A percentile compares a stretch with the other conserved stretches of the same genome.
These are phyloP conservation scores for Typha latifolia DNA, from an alignment of 176 grass and related monocot species.

Conservation along the genomic window DNA sequence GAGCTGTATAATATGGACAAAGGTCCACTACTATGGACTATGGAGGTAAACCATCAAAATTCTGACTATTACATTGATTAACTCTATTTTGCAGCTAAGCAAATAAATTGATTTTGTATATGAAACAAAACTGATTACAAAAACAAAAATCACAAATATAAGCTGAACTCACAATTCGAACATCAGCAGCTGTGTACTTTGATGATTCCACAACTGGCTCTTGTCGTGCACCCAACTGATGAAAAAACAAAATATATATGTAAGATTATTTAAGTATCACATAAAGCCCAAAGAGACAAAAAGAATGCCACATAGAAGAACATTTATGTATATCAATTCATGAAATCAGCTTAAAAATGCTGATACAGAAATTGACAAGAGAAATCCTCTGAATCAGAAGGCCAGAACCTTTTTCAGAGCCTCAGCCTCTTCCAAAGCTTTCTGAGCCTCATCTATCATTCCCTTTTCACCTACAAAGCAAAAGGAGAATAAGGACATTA, in stretches of 20 bases:
- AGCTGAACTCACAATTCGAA: conserved; percentile 18
- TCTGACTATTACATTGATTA: neutral
- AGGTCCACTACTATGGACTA: no score
- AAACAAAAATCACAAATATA: neutral
- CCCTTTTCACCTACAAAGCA: conserved; percentile 19
- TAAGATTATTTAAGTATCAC: neutral
- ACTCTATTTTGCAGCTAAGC: neutral
- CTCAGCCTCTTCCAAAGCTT: conserved; percentile 29
- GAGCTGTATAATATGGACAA: no score
- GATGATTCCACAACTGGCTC: conserved; percentile 15
- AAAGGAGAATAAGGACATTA: neutral
- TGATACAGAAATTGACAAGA: neutral
- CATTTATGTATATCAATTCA: neutral
- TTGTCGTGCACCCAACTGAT: conserved; percentile 14
- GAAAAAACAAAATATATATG: neutral
- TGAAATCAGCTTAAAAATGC: neutral
- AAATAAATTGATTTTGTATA: neutral
- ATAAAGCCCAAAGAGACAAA: neutral
- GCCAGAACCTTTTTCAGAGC: conserved; percentile 26
- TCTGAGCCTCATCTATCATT: conserved; percentile 29
- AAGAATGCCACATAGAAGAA: neutral
- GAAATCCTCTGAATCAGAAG: neutral
- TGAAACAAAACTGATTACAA: neutral
- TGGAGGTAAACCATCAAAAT: no score
- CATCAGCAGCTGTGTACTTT: conserved; percentile 18